Evolutionary conservation across 331 rosid species (phyloP), one percentile per base, ranked within the genome.

Genomic region (Quercus lobata): DNA sequence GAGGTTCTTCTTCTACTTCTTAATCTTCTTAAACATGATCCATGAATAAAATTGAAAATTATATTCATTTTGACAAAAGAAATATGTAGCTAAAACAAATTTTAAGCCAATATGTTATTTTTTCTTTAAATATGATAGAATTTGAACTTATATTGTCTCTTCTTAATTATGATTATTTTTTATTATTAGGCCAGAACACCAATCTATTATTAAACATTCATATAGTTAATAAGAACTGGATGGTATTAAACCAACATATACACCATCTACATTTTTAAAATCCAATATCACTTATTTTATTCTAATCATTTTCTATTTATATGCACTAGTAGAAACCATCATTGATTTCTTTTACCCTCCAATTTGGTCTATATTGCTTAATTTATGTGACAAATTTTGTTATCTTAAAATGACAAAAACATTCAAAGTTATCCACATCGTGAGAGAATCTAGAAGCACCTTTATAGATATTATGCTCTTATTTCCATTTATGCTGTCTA

Each of bases 1-100:
- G 80, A 86, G 90, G 92, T 88, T 32, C 29, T 61, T 54, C 61
- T n/a, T 57, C 21, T 75, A 58, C 53, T 21, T 19, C 22, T 35
- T 22, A 11, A 22, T 15, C 21, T 19, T 16, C 16, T 10, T 41
- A 15, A 17, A 21, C 19, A 22, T n/a, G 4, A 49, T 49, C 55
- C 55, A 11, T 49, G 55, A 49, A 15, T 1, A 41, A 9, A 41
- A 9, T 41, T 49, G 18, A 14, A 49, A 49, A 49, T 49, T 49
- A 49, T 49, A 15, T 49, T 49, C 17, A 49, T 49, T 49, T 49
- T 49, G 17, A 49, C 49, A 41, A 41, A 41, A 41, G 49, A 41
- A 41, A 41, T 41, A 41, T 41, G 49, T 9, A 9, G 4, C 49
- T 9, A 57, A 57, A 19, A 8, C 2, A 8, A 22, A 6, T 0